A percentile compares a stretch with the other conserved stretches of the same genome.
Evolutionary conservation across 2,329 filamentous ascomycete genomes (phyloP).

Genomic region (Cladophialophora psammophila): DNA sequence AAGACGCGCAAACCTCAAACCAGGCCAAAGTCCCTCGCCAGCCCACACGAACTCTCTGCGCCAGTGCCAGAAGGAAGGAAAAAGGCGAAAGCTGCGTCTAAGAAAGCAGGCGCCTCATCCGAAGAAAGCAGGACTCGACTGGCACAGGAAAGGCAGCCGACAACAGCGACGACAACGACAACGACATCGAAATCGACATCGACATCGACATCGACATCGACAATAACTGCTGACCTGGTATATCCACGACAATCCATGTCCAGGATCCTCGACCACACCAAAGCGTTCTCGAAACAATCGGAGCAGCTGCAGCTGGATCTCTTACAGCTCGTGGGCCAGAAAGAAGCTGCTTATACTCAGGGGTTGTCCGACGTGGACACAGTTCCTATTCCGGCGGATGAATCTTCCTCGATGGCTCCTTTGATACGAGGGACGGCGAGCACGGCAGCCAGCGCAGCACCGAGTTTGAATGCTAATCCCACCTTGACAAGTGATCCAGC

Average conservation of each 20-base stretch:
- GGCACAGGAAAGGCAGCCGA: background rate
- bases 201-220: too few species aligned
- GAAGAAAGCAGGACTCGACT: background rate
- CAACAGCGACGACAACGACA: background rate
- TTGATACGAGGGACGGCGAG: background rate
- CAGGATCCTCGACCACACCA: conserved; percentile 29
- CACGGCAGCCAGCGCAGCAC: background rate
- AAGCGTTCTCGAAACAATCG: conserved; percentile 24
- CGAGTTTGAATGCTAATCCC: background rate
- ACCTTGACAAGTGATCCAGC: background rate
- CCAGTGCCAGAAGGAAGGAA: background rate
- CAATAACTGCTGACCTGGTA: background rate
- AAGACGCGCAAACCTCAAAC: background rate
- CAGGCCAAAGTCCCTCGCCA: background rate
- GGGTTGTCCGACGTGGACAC: background rate
- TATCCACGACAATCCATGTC: conserved; percentile 7
- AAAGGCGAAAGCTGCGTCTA: conserved; percentile 9
- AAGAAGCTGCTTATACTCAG: conserved; percentile 10
- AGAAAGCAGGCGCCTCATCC: conserved; percentile 11
- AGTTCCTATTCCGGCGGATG: background rate
- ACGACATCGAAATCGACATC: too few species aligned
- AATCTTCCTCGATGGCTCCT: background rate
- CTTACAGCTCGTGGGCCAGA: conserved; percentile 7
- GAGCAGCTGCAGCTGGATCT: conserved; percentile 13
- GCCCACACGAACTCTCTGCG: background rate